Conservation (phyloP, 768 basidiomycete genomes). For the Pisolithus marmoratus region DNA sequence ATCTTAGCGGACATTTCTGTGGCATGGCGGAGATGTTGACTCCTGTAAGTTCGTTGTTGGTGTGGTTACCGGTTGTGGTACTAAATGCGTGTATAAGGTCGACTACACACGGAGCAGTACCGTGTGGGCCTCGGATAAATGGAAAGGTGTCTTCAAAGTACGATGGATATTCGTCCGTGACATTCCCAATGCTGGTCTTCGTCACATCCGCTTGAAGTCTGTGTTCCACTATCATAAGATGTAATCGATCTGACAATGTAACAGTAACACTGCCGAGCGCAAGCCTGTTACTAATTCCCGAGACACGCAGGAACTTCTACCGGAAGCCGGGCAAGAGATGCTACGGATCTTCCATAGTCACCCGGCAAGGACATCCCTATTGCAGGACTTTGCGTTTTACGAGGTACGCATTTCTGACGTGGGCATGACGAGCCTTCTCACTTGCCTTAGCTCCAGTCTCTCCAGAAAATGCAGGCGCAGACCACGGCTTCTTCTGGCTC, state of each 20-base stretch:
- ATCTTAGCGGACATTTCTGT: constrained; percentile 85
- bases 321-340: constrained; percentile 96
- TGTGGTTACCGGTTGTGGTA: background rate
- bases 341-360: constrained; percentile 92
- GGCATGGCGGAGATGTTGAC: constrained; percentile 99
- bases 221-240: constrained; percentile 5
- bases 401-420: constrained; percentile 47
- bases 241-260: constrained; percentile 9
- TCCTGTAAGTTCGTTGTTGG: constrained; percentile 46
- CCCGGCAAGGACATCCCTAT: constrained; percentile 84
- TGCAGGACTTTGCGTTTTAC: constrained; percentile 92
- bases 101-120: constrained; percentile 93
- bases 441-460: constrained; percentile 62
- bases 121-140: constrained; percentile 99
- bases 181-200: constrained; percentile 82
- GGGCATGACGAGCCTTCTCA: constrained; percentile 3
- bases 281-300: constrained; percentile 98
- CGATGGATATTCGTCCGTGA: constrained; percentile 97
- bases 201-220: constrained; percentile 85
- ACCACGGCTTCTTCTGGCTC: constrained; percentile 22
- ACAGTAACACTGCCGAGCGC: constrained; percentile 92
- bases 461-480: constrained; percentile 58
- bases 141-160: constrained; percentile 99
- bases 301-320: constrained; percentile 94
- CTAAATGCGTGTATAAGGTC: constrained; percentile 39